Evolutionary conservation across 2,329 filamentous ascomycete species (phyloP), one percentile per base, ranked within the genome.

Genomic region (Alternaria triticina): DNA sequence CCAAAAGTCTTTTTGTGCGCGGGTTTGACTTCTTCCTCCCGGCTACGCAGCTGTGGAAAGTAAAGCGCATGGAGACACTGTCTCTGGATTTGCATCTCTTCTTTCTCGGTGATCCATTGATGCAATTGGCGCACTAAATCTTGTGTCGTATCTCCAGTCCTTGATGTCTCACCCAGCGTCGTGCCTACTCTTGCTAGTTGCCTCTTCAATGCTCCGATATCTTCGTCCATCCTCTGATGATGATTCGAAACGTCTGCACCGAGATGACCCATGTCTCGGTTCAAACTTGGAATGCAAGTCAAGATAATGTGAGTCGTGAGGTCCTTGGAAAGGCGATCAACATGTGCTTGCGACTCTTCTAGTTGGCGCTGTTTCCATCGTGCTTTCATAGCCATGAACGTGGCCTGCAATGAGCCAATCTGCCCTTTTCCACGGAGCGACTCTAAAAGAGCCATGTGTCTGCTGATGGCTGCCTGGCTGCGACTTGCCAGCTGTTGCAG

Each of bases 1-100:
- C 20, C 30, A 23, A 65, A 50, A 3, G 65, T 67, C n/a, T 65
- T 40, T 11, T 15, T 4, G 43, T 68, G 59, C 6, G 60, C 58
- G 6, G 45, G 4, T 10, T 54, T 59, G 5, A 66, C 54, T 2
- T 54, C 33, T 15, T 51, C 46, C 22, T 47, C 36, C 11, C 62
- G 52, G 22, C 28, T 11, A 11, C 51, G 17, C 7, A 66, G 6
- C 27, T 58, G 43, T 3, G 25, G 49, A 25, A 62, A 69, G 40
- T 61, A 63, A 17, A 69, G 54, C 12, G 59, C 49, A 15, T 49
- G 33, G 3, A 68, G 28, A 43, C 61, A 64, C 27, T 22, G 15
- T 1, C 22, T 45, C 27, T 62, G 45, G 6, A 36, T n/a, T 8
- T 59, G 40, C 3, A 49, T 30, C 13, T 47, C 13, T 36, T 66